These are phyloP conservation scores for Tetrapisispora phaffii DNA, from an alignment of 805 yeast genomes.

Conservation along the genomic window DNA sequence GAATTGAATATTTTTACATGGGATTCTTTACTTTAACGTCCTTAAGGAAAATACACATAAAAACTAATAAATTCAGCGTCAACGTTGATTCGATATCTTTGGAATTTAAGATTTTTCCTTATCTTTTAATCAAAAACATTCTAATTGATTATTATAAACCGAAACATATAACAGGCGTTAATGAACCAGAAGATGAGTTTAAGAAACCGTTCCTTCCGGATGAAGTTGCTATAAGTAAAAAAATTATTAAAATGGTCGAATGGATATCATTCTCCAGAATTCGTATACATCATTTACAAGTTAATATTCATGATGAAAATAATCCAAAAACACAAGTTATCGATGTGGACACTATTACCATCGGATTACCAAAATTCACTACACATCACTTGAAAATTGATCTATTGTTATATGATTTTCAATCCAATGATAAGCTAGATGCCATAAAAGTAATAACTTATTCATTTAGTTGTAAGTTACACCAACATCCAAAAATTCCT, in stretches of 20 bases:
- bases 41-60: not conserved
- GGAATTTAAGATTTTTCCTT: constrained; percentile 14
- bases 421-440: constrained; percentile 9
- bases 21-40: not conserved
- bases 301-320: constrained; percentile 6
- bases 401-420: constrained; percentile 14
- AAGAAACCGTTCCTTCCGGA: not conserved
- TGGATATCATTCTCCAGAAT: constrained; percentile 11
- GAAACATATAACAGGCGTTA: not conserved
- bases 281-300: constrained; percentile 7
- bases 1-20: not conserved
- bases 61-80: constrained; percentile 4
- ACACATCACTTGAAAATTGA: constrained; percentile 12
- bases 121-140: constrained; percentile 14
- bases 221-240: not conserved
- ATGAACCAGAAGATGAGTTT: not conserved
- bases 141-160: constrained; percentile 6
- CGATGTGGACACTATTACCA: constrained; percentile 12
- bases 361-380: constrained; percentile 11
- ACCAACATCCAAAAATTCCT: constrained; percentile 2
- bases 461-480: constrained; percentile 7
- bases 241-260: constrained; percentile 6
- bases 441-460: constrained; percentile 15
- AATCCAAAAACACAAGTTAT: not conserved
- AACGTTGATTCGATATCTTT: constrained; percentile 12